These are phyloP conservation scores for Leccinum disarticulatum DNA, from an alignment of 768 basidiomycete species.

Conservation along the genomic window DNA sequence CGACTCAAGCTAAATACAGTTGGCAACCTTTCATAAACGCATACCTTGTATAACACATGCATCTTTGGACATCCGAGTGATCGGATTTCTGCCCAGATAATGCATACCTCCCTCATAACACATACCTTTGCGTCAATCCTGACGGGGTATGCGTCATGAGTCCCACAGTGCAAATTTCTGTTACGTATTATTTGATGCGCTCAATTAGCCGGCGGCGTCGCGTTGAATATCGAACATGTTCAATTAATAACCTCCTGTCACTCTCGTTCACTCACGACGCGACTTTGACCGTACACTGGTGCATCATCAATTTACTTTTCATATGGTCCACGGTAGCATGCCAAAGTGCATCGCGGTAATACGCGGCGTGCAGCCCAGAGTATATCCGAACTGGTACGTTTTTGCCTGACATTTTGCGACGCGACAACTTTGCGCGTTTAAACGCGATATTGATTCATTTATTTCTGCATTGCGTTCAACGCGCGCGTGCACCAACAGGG, in stretches of 20 bases:
- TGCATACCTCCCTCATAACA: neutral
- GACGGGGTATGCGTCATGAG: neutral
- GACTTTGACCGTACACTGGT: neutral
- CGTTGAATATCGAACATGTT: conserved; percentile 20
- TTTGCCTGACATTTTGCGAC: conserved; percentile 1
- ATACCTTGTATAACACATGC: neutral
- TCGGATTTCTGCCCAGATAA: neutral
- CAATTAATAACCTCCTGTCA: conserved; percentile 27
- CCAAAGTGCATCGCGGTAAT: conserved; percentile 32
- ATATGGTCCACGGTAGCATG: conserved; percentile 14
- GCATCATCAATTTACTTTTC: neutral
- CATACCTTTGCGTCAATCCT: neutral
- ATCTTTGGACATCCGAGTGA: neutral
- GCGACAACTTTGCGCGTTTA: conserved; percentile 10
- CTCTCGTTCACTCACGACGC: neutral
- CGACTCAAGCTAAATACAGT: no score
- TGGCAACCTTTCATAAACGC: neutral
- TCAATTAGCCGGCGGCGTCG: conserved; percentile 1
- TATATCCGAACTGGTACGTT: conserved; percentile 31
- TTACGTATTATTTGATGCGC: conserved; percentile 16
- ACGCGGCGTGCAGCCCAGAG: conserved; percentile 27
- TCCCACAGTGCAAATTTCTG: neutral
- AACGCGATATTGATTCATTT: conserved; percentile 24
- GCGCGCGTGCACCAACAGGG: conserved; percentile 35
- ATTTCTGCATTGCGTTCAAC: conserved; percentile 7